A percentile compares a stretch with the other conserved stretches of the same genome.
These are phyloP conservation scores for Antrodiella citrinella DNA, from an alignment of 768 basidiomycete species.

Conservation along the genomic window DNA sequence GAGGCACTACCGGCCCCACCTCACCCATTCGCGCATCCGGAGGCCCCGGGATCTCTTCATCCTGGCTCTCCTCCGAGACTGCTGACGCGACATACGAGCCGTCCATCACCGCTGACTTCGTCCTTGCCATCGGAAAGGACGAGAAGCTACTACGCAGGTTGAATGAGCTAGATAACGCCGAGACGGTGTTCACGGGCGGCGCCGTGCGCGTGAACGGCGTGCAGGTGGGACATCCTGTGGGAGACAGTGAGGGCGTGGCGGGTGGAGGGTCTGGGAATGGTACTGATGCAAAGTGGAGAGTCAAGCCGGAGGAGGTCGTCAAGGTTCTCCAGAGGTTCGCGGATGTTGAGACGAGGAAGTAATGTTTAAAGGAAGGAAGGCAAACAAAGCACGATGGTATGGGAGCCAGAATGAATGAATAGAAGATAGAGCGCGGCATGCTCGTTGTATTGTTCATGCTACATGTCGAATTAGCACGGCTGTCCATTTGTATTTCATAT, in stretches of 20 bases:
- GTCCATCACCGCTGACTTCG: slow-evolving; percentile 34
- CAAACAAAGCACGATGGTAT: too few relatives aligned
- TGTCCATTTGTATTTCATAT: too few relatives aligned
- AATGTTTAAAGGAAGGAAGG: too few relatives aligned
- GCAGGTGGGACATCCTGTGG: slow-evolving; percentile 13
- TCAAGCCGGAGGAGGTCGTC: slow-evolving; percentile 30
- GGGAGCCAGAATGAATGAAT: too few relatives aligned
- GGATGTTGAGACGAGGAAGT: slow-evolving; percentile 6
- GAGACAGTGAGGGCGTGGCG: slow-evolving; percentile 30
- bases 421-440: too few relatives aligned
- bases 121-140: slow-evolving; percentile 64
- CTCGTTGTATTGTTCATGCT: too few relatives aligned
- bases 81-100: slow-evolving; percentile 27
- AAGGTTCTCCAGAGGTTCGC: slow-evolving; percentile 28
- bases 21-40: background rate
- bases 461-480: too few relatives aligned
- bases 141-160: slow-evolving; percentile 70
- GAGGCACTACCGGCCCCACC: background rate
- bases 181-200: slow-evolving; percentile 67
- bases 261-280: slow-evolving; percentile 23
- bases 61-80: slow-evolving; percentile 34
- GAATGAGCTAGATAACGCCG: slow-evolving; percentile 65
- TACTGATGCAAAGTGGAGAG: slow-evolving; percentile 73
- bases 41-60: slow-evolving; percentile 20
- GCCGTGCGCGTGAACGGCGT: slow-evolving; percentile 22